A percentile compares a stretch with the other conserved stretches of the same genome.
Conservation (phyloP, 345 rosid species). For the Euphorbia tirucalli region DNA sequence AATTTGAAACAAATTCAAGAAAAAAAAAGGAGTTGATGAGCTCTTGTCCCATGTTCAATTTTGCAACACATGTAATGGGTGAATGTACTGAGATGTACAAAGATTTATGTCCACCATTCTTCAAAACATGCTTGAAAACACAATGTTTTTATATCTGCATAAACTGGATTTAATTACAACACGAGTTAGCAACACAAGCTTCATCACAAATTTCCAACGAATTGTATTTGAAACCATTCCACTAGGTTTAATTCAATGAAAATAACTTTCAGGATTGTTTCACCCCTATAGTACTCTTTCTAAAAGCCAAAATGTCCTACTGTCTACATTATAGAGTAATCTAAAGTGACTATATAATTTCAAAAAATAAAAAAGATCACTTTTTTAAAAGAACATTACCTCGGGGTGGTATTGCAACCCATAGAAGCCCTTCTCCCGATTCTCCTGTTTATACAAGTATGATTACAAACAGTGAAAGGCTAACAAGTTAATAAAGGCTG, state of each 20-base stretch:
- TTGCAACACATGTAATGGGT: no score
- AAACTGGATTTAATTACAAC: not conserved
- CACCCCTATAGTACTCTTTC: not conserved
- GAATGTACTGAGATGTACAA: no score
- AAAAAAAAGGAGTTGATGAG: not conserved
- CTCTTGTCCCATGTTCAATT: not conserved
- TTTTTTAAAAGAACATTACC: slow-evolving; percentile 32
- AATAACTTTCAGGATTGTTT: not conserved
- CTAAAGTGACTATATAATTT: no score
- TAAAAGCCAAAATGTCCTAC: not conserved
- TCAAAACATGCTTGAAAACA: not conserved
- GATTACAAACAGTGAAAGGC: no score
- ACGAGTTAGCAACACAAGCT: not conserved
- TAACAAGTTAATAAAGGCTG: no score
- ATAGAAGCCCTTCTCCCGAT: slow-evolving; percentile 54
- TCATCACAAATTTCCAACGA: not conserved
- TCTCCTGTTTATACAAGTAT: no score
- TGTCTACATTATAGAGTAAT: not conserved
- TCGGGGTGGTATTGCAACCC: slow-evolving; percentile 97
- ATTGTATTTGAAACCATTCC: not conserved
- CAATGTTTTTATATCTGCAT: not conserved
- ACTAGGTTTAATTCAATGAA: not conserved
- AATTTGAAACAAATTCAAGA: not conserved
- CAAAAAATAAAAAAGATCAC: no score
- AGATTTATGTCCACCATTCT: no score